Evolutionary conservation across 164 flowering plant genomes (phyloP), one percentile per base, ranked within the genome.

Genomic region (Houttuynia cordata): DNA sequence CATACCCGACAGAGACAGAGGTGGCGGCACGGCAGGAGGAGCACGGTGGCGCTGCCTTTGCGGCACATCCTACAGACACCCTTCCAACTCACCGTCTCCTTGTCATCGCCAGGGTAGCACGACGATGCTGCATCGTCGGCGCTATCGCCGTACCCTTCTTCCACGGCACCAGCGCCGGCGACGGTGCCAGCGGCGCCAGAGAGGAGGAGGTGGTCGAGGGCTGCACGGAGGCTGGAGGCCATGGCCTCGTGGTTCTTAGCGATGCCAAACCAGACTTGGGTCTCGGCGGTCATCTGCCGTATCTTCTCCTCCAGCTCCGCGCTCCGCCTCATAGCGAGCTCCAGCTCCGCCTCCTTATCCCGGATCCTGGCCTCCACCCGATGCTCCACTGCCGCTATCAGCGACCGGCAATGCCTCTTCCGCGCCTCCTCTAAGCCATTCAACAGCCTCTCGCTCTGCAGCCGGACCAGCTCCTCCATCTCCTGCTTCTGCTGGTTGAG

Each of bases 91-190:
- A n/a, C n/a, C n/a, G n/a, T n/a, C n/a, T n/a, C n/a, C 42, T 25
- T 37, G 39, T 67, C 51, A 67, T 65, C 67, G 10, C 12, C 57
- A 15, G 51, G 60, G 39, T 60, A 57, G 22, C 68, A 71, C 45
- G 64, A 64, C 0, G 77, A 74, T 25, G 52, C 64, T 1, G 70
- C 66, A 53, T 71, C 74, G 41, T 68, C 68, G 10, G 47, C 65
- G 3, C 70, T 74, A 18, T 74, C 78, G 23, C 78, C 78, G 51
- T 54, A 71, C 7, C 78, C 78, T 68, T 74, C 78, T 49, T 56
- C 60, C 4, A 52, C 47, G 8, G 53, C 50, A 8, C 54, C 51
- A 4, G n/a, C n/a, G n/a, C n/a, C n/a, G n/a, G n/a, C n/a, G n/a
- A n/a, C n/a, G n/a, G 59, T 37, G 47, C 65, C 64, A n/a, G n/a